phyloP scores from a whole-genome alignment of 306 rosid species.

The Vigna nakashimae region DNA sequence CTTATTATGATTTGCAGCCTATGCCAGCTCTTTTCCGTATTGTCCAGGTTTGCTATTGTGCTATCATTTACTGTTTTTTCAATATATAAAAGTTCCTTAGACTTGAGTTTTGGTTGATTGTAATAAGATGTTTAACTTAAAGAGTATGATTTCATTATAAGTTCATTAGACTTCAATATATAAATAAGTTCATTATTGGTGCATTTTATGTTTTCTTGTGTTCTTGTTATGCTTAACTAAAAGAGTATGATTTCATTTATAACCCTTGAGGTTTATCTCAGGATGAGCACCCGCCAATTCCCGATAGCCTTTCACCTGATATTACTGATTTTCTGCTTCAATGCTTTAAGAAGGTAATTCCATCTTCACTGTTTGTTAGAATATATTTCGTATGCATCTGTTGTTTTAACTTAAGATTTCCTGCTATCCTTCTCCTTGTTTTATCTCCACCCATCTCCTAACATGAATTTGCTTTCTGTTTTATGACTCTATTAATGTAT shows the following conservation, averaged over 20 bases:
- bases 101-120: conserved; percentile 9
- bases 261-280: conserved; percentile 53
- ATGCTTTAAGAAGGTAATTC: conserved; percentile 93
- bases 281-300: conserved; percentile 98
- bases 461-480: conserved; percentile 6
- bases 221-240: conserved; percentile 36
- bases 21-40: conserved; percentile 99
- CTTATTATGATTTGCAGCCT: conserved; percentile 97
- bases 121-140: not conserved
- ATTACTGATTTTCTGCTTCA: conserved; percentile 96
- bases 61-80: conserved; percentile 15
- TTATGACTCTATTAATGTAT: not conserved
- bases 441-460: not conserved
- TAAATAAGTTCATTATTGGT: conserved; percentile 18
- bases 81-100: conserved; percentile 17
- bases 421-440: conserved; percentile 9
- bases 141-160: too few species aligned
- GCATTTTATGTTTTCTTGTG: conserved; percentile 28
- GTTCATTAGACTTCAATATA: too few species aligned
- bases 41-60: conserved; percentile 75
- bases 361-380: conserved; percentile 33
- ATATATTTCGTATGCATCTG: conserved; percentile 32
- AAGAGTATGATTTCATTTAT: conserved; percentile 17
- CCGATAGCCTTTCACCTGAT: conserved; percentile 90
- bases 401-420: not conserved